Evolutionary conservation across 495 filamentous ascomycete genomes (phyloP).

Genomic region (Alectoria sarmentosa): DNA sequence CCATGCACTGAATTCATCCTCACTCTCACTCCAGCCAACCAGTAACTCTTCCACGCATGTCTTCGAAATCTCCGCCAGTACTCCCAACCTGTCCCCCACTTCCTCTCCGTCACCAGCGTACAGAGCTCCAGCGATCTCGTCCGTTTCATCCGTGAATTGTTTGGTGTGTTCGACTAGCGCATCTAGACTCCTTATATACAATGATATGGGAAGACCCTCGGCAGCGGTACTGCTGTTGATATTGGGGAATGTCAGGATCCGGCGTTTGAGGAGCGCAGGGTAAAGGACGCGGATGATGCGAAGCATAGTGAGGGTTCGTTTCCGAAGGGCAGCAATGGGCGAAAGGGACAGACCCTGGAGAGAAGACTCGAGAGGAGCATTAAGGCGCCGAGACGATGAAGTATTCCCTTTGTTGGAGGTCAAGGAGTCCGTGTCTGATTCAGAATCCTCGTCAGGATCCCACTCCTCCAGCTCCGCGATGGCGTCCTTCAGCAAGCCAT

Average conservation of each 20-base stretch:
- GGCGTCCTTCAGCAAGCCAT: slow-evolving; percentile 69
- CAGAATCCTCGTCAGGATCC: slow-evolving; percentile 53
- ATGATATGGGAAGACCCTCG: slow-evolving; percentile 9
- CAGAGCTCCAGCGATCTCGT: slow-evolving; percentile 43
- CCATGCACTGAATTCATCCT: slow-evolving; percentile 45
- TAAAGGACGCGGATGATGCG: slow-evolving; percentile 22
- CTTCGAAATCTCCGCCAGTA: slow-evolving; percentile 23
- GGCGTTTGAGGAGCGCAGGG: slow-evolving; percentile 24
- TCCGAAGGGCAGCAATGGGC: not conserved
- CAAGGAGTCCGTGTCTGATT: slow-evolving; percentile 37
- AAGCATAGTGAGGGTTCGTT: slow-evolving; percentile 5
- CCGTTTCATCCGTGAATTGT: slow-evolving; percentile 38
- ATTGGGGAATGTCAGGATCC: slow-evolving; percentile 23
- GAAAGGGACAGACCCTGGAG: not conserved
- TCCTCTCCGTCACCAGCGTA: slow-evolving; percentile 38
- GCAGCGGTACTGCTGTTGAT: slow-evolving; percentile 10
- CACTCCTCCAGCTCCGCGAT: slow-evolving; percentile 80
- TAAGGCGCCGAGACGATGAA: not conserved
- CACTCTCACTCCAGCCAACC: slow-evolving; percentile 22
- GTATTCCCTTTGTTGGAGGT: slow-evolving; percentile 23
- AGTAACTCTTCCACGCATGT: slow-evolving; percentile 28
- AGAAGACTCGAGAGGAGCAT: not conserved
- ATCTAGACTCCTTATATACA: slow-evolving; percentile 13
- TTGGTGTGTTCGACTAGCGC: slow-evolving; percentile 32
- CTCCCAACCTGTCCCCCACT: slow-evolving; percentile 27